Percentiles rank a stretch among this genome's conserved stretches.
phyloP scores from a whole-genome alignment of 306 rosid genomes.

The Acacia acuminata region DNA sequence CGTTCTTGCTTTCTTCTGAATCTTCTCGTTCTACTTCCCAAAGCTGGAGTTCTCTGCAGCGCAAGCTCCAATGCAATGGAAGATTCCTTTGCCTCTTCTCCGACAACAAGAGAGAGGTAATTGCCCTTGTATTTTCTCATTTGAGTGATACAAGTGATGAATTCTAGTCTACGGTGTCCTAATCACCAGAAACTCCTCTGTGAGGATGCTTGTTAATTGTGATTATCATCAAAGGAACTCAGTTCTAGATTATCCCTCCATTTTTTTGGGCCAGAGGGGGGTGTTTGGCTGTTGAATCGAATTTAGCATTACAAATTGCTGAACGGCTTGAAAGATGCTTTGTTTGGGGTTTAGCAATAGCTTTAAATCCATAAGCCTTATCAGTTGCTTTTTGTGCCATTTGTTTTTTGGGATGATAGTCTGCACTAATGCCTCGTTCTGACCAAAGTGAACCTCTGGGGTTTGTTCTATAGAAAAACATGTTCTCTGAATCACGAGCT shows the following conservation, averaged over 20 bases:
- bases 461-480: not conserved
- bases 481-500: not conserved
- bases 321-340: not conserved
- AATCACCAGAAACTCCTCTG: not conserved
- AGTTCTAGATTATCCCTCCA: not conserved
- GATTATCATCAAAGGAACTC: not conserved
- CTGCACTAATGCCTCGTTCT: not conserved
- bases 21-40: slow-evolving; percentile 32
- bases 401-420: not conserved
- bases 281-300: not conserved
- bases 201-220: not conserved
- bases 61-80: slow-evolving; percentile 52
- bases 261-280: not conserved
- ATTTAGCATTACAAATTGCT: not conserved
- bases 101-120: slow-evolving; percentile 65
- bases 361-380: not conserved
- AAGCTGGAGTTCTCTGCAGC: slow-evolving; percentile 55
- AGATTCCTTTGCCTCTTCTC: slow-evolving; percentile 81
- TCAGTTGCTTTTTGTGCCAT: not conserved
- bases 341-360: not conserved
- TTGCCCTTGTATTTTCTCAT: not conserved
- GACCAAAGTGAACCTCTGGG: not conserved
- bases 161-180: not conserved
- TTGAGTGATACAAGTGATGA: not conserved
- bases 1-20: slow-evolving; percentile 16